Base-by-base conservation (phyloP, 768 basidiomycete genomes). In the Russula earlei region DNA sequence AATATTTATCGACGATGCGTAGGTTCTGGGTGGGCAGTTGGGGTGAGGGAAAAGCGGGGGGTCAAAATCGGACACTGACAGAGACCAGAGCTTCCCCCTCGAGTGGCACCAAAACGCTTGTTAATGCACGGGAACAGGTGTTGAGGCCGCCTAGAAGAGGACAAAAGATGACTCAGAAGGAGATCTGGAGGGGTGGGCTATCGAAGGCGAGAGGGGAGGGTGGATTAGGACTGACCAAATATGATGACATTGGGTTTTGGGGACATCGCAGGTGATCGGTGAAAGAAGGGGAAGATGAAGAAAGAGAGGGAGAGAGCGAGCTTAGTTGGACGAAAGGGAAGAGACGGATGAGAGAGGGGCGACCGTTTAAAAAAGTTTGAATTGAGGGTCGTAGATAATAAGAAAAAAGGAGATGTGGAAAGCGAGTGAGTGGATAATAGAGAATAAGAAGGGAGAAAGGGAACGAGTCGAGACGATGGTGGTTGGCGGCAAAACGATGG, bases 1-100 rank as follows among this genome's bases (percentile, higher is more conserved):
- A 85, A 68, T 77, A 85, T 67, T 84, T 87, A 71, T 87, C 85
- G 22, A 85, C 82, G 49, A 87, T 83, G 50, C 83, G 77, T 12
- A 87, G 70, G 67, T 82, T 75, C 85, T 87, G 61, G 25, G 44
- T n/a, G 43, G 36, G 44, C 46, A 45, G 36, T 57, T 64, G 52
- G 47, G 54, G 54, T 54, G 27, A 58, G 52, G 46, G 37, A 47
- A 56, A 58, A 46, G 49, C 51, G 38, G 46, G 25, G 9, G 20
- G 54, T 54, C 44, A 55, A 46, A 46, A 34, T 38, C 37, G 54
- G 42, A 49, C 22, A 71, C 84, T 51, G 67, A 91, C 89, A 49
- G 84, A 82, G 50, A 90, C 89, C 24, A 87, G 74, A 25, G 82
- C 70, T 57, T 83, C 81, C 36, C 83, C 86, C 33, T 83, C 73